A percentile compares a stretch with the other conserved stretches of the same genome.
Evolutionary conservation across 805 yeast genomes (phyloP).

Genomic region (Saturnispora dispora): DNA sequence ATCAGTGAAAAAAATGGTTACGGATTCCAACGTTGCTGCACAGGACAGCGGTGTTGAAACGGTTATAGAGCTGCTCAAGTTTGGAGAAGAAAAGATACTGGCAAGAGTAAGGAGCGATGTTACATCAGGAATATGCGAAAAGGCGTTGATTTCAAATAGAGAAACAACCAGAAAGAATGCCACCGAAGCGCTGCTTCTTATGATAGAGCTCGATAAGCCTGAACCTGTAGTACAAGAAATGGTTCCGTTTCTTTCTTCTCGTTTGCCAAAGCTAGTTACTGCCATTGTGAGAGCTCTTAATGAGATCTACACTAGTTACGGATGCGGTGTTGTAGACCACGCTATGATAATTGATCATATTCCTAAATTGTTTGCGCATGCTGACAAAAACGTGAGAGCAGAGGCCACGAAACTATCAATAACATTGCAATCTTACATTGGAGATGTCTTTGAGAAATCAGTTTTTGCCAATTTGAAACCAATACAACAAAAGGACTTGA

Average conservation of each 20-base stretch:
- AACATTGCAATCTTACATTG: slow-evolving; percentile 67
- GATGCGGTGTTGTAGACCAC: slow-evolving; percentile 53
- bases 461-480: slow-evolving; percentile 74
- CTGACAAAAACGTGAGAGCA: slow-evolving; percentile 77
- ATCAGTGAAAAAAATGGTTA: slow-evolving; percentile 46
- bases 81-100: slow-evolving; percentile 41
- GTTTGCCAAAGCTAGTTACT: slow-evolving; percentile 70
- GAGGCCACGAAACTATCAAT: slow-evolving; percentile 65
- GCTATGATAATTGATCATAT: slow-evolving; percentile 46
- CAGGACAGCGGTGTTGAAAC: slow-evolving; percentile 72
- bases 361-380: slow-evolving; percentile 69
- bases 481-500: slow-evolving; percentile 80
- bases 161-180: slow-evolving; percentile 64
- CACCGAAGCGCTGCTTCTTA: slow-evolving; percentile 48
- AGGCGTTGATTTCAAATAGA: slow-evolving; percentile 69
- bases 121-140: slow-evolving; percentile 58
- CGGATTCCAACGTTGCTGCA: slow-evolving; percentile 84
- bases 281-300: slow-evolving; percentile 51
- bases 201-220: slow-evolving; percentile 60
- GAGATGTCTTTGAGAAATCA: slow-evolving; percentile 47
- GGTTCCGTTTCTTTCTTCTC: slow-evolving; percentile 49
- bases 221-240: slow-evolving; percentile 60
- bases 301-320: slow-evolving; percentile 51
- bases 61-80: slow-evolving; percentile 44
- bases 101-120: slow-evolving; percentile 34